Evolutionary conservation across 169 alveolate species (phyloP).

Genomic region (Hammondia hammondi): DNA sequence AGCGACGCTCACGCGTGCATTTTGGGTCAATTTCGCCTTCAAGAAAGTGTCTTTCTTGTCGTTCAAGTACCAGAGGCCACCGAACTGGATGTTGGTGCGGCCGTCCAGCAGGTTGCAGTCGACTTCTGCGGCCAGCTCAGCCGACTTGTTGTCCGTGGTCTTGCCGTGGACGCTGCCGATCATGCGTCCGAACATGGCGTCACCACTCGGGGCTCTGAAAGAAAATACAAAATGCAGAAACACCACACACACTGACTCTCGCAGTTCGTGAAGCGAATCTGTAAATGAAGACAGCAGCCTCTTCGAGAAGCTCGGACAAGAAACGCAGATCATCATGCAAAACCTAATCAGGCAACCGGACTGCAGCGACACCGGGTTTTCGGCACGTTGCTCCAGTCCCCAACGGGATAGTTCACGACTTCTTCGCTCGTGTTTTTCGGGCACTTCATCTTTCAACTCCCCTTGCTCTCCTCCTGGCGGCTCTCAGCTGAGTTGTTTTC

Average conservation of each 20-base stretch:
- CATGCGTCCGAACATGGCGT: conserved; percentile 45
- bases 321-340: too few species aligned
- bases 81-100: conserved; percentile 49
- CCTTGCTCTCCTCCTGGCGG: too few species aligned
- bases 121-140: conserved; percentile 63
- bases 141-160: conserved; percentile 49
- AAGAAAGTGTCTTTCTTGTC: conserved; percentile 51
- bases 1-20: conserved; percentile 57
- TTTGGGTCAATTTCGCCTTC: conserved; percentile 60
- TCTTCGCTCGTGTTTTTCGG: too few species aligned
- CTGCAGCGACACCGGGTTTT: too few species aligned
- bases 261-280: background rate
- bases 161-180: conserved; percentile 55
- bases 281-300: background rate
- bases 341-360: too few species aligned
- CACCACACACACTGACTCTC: background rate
- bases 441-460: too few species aligned
- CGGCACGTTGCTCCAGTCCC: too few species aligned
- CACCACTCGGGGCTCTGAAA: conserved; percentile 62
- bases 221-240: background rate
- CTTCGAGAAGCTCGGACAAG: too few species aligned
- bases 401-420: too few species aligned
- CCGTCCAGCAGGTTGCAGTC: conserved; percentile 57
- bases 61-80: conserved; percentile 69
- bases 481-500: too few species aligned